Percentiles rank a stretch among this genome's conserved stretches.
phyloP scores from a whole-genome alignment of 2,329 filamentous ascomycete genomes.

The Aspergillus sp. region DNA sequence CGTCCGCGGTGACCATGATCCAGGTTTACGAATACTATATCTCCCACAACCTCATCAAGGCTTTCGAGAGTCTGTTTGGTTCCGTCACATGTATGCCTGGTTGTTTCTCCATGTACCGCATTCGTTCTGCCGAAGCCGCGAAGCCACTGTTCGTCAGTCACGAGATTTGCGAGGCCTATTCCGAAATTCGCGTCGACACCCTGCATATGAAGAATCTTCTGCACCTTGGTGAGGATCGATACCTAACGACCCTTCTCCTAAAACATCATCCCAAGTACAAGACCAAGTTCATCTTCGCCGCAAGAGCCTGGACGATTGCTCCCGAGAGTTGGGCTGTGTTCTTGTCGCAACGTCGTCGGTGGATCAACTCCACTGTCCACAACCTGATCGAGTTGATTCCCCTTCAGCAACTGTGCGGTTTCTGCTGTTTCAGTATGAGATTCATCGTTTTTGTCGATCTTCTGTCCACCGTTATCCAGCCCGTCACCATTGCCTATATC shows the following conservation, averaged over 20 bases:
- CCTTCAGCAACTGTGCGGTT: slow-evolving; percentile 90
- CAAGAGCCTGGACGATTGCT: slow-evolving; percentile 95
- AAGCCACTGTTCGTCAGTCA: slow-evolving; percentile 96
- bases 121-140: slow-evolving; percentile 88
- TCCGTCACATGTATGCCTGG: slow-evolving; percentile 96
- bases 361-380: slow-evolving; percentile 99
- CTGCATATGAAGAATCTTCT: slow-evolving; percentile 98
- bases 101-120: slow-evolving; percentile 99
- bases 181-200: slow-evolving; percentile 93
- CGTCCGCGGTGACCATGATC: slow-evolving; percentile 96
- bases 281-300: slow-evolving; percentile 93
- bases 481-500: slow-evolving; percentile 87
- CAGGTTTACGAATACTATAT: slow-evolving; percentile 99
- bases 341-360: slow-evolving; percentile 95
- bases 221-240: slow-evolving; percentile 96
- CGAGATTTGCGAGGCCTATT: slow-evolving; percentile 83
- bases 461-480: slow-evolving; percentile 86
- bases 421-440: slow-evolving; percentile 99
- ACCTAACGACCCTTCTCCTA: slow-evolving; percentile 88
- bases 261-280: slow-evolving; percentile 94
- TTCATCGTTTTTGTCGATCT: slow-evolving; percentile 96
- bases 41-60: slow-evolving; percentile 94
- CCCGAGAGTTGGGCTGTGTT: slow-evolving; percentile 94
- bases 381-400: slow-evolving; percentile 95
- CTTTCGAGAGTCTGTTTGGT: slow-evolving; percentile 95